Conservation (phyloP, 83 land plant species). For the Picea abies region DNA sequence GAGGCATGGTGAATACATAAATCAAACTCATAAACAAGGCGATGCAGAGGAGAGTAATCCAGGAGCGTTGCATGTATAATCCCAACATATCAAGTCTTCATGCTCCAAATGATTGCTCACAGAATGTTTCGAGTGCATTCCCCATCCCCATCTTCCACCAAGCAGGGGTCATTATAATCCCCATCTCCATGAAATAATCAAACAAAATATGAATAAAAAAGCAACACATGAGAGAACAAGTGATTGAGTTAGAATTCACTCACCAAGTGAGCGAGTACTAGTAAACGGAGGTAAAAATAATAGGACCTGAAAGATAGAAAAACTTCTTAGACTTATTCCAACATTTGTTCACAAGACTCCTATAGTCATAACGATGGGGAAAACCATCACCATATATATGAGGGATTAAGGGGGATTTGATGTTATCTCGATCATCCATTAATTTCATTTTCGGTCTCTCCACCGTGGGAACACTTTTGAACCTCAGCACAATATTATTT, state of each 20-base stretch:
- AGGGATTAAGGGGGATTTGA: too few species aligned
- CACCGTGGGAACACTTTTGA: too few species aligned
- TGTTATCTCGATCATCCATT: too few species aligned
- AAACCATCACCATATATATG: too few species aligned
- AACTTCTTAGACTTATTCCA: constrained; percentile 23
- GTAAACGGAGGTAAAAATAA: constrained; percentile 34
- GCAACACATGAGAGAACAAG: too few species aligned
- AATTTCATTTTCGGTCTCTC: too few species aligned
- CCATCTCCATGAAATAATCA: too few species aligned
- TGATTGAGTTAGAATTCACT: too few species aligned
- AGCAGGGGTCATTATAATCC: too few species aligned
- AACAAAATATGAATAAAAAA: too few species aligned
- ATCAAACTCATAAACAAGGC: not conserved
- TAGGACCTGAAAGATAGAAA: constrained; percentile 31
- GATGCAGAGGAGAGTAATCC: not conserved
- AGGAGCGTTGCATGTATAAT: constrained; percentile 9
- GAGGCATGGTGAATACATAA: too few species aligned
- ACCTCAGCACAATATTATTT: too few species aligned
- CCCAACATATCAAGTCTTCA: not conserved
- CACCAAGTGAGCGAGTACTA: constrained; percentile 39
- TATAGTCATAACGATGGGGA: not conserved
- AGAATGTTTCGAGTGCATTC: constrained; percentile 1
- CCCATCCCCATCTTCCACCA: not conserved
- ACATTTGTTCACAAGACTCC: not conserved
- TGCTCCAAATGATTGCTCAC: constrained; percentile 22